A percentile compares a stretch with the other conserved stretches of the same genome.
Conservation (phyloP, 352 stramenopile species). For the Phytophthora hibernalis region DNA sequence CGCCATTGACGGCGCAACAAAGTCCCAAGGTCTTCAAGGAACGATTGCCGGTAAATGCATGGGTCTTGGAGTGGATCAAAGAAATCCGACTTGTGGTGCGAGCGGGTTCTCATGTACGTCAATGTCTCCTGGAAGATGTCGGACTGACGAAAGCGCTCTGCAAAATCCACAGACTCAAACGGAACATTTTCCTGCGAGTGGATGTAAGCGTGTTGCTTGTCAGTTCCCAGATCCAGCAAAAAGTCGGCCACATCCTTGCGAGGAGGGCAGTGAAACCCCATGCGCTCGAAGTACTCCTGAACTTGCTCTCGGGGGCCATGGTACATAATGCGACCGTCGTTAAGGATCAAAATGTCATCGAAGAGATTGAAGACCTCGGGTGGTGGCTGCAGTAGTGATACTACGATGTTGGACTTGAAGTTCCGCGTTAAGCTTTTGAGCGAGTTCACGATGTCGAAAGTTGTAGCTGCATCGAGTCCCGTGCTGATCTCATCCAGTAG, state of each 20-base stretch:
- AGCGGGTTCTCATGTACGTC: slow-evolving; percentile 41
- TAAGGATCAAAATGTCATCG: slow-evolving; percentile 93
- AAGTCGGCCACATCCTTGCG: slow-evolving; percentile 64
- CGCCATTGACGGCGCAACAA: slow-evolving; percentile 70
- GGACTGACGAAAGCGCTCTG: slow-evolving; percentile 56
- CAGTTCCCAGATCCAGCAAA: slow-evolving; percentile 58
- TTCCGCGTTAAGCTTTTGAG: slow-evolving; percentile 53
- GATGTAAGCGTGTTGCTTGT: slow-evolving; percentile 61
- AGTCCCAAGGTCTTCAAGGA: slow-evolving; percentile 50
- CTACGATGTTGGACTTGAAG: slow-evolving; percentile 63
- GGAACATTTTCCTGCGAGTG: slow-evolving; percentile 18
- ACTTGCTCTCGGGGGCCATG: slow-evolving; percentile 43
- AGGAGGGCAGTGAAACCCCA: slow-evolving; percentile 56
- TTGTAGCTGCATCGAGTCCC: slow-evolving; percentile 60
- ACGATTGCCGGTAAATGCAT: slow-evolving; percentile 58
- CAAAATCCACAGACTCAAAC: slow-evolving; percentile 52
- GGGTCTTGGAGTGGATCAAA: slow-evolving; percentile 26
- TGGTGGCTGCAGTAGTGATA: slow-evolving; percentile 91
- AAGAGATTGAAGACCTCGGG: slow-evolving; percentile 95
- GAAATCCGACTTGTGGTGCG: slow-evolving; percentile 16
- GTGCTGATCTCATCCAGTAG: slow-evolving; percentile 87
- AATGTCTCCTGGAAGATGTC: slow-evolving; percentile 59
- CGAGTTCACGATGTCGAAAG: slow-evolving; percentile 66
- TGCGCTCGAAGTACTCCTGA: slow-evolving; percentile 53
- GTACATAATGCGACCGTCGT: slow-evolving; percentile 92